Evolutionary conservation across 768 basidiomycete genomes (phyloP), one percentile per base, ranked within the genome.

Genomic region (Flagelloscypha sp.): DNA sequence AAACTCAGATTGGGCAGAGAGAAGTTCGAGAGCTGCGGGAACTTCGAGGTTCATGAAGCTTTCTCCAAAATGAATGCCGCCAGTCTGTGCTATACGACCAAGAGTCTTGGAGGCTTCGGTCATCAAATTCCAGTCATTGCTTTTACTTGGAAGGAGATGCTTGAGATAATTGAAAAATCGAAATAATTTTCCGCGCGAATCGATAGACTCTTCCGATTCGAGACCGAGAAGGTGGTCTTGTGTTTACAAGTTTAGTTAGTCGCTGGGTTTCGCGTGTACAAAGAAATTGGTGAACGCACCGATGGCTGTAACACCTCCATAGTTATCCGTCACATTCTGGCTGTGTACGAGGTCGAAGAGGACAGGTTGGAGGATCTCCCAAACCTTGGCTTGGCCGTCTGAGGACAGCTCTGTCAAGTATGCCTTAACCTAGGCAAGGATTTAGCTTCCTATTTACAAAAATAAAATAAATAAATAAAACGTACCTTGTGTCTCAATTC

Each of bases 91-190:
- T 50, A 94, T 93, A 48, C 79, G 72, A 0, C 90, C 90, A 19
- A 92, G 72, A 0, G 87, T 89, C 55, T 90, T 86, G n/a, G 92
- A 89, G 1, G 90, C 89, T 7, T 84, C 76, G 23, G 92, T 72
- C 92, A 97, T 97, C 52, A 99, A 79, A 55, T 85, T 84, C 49
- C 89, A 76, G 55, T 97, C 94, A n/a, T n/a, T n/a, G n/a, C n/a
- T n/a, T 35, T 79, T 72, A 51, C 87, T 87, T 4, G 89, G 89
- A 13, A 95, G 70, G n/a, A 94, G 72, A 27, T 85, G 78, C 53
- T 90, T 88, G 58, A 95, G 82, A 61, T 95, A 93, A 59, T 88
- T 87, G 63, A 83, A 88, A 55, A 93, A 81, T 33, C 86, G 76
- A 58, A 84, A 90, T 24, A 86, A 74, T 45, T 84, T 79, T 25